phyloP scores from a whole-genome alignment of 2,329 filamentous ascomycete genomes.

The Drechslerella stenobrocha region DNA sequence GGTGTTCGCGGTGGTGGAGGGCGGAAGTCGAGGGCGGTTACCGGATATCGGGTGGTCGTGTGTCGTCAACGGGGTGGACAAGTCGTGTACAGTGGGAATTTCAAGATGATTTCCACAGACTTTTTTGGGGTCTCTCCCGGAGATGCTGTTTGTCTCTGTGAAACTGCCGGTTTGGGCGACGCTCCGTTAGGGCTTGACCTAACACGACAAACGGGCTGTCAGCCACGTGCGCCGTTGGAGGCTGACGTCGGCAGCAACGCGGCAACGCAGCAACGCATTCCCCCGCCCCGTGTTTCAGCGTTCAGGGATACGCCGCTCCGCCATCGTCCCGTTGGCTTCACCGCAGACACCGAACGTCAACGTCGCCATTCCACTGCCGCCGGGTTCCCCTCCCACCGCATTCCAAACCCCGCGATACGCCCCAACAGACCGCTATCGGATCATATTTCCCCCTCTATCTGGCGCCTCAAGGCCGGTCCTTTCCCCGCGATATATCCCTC shows the following conservation, averaged over 20 bases:
- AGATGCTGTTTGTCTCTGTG: conserved; percentile 30
- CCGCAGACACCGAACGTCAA: neutral
- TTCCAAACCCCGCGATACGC: conserved; percentile 4
- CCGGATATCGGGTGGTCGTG: conserved; percentile 33
- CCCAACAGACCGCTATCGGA: neutral
- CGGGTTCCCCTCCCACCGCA: neutral
- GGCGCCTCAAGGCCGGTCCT: conserved; percentile 7
- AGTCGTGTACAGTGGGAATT: conserved; percentile 33
- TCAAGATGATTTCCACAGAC: conserved; percentile 31
- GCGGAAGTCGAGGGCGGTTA: conserved; percentile 20
- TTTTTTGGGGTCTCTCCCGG: conserved; percentile 21
- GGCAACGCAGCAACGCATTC: conserved; percentile 35
- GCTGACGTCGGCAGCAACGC: conserved; percentile 19
- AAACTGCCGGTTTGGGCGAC: conserved; percentile 27
- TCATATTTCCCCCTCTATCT: conserved; percentile 1
- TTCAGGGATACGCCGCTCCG: conserved; percentile 26
- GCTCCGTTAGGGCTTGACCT: conserved; percentile 46
- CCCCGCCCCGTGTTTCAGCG: conserved; percentile 19
- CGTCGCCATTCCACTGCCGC: neutral
- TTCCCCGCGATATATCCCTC: too few species aligned
- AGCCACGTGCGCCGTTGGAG: conserved; percentile 13
- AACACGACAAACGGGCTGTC: conserved; percentile 15
- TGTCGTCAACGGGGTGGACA: conserved; percentile 47
- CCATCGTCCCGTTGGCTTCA: conserved; percentile 16
- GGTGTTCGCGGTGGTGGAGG: conserved; percentile 6